A percentile compares a stretch with the other conserved stretches of the same genome.
Conservation (phyloP, 164 flowering plant genomes). For the Vitis riparia region DNA sequence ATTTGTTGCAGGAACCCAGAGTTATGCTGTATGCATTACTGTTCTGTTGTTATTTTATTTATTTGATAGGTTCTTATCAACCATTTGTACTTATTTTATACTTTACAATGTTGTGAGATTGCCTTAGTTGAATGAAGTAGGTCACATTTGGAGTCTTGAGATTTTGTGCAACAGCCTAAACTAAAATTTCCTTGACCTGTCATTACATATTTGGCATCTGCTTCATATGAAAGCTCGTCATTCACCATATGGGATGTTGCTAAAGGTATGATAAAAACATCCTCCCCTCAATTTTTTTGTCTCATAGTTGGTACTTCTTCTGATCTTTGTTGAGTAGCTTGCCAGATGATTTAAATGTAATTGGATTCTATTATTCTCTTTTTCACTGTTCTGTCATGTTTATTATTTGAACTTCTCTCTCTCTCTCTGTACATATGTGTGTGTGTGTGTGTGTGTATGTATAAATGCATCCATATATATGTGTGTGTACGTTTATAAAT, state of each 20-base stretch:
- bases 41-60: no score
- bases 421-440: not conserved
- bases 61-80: no score
- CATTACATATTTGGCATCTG: slow-evolving; percentile 85
- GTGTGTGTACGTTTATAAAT: no score
- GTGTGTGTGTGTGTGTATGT: no score
- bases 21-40: no score
- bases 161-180: not conserved
- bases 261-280: slow-evolving; percentile 56
- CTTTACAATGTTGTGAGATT: no score
- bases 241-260: slow-evolving; percentile 98
- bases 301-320: not conserved
- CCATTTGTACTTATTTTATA: no score
- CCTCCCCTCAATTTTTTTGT: not conserved
- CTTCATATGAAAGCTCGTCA: slow-evolving; percentile 85
- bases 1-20: no score
- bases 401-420: not conserved
- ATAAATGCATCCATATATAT: no score
- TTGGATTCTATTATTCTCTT: not conserved
- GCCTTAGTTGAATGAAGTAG: not conserved
- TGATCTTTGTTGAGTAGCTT: no score
- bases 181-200: slow-evolving; percentile 52
- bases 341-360: not conserved
- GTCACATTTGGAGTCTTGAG: not conserved
- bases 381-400: not conserved